Conservation (phyloP, 148 eudicot species). For the Euryodendron excelsum region DNA sequence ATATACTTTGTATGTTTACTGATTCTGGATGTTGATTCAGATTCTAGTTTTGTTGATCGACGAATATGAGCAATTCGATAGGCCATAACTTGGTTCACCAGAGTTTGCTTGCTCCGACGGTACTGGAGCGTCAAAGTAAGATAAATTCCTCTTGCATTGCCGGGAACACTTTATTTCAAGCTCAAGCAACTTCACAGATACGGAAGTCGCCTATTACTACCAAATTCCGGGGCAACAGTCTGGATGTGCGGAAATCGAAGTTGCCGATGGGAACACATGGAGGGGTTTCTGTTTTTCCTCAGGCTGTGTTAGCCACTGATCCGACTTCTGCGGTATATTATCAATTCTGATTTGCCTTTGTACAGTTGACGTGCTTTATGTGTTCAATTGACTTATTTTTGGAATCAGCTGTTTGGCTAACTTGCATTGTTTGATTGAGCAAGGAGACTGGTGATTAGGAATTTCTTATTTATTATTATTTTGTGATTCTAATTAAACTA, state of each 20-base stretch:
- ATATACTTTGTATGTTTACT: background rate
- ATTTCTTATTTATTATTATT: background rate
- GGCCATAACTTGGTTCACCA: conserved; percentile 54
- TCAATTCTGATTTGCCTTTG: background rate
- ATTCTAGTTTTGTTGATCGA: conserved; percentile 4
- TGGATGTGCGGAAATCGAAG: conserved; percentile 28
- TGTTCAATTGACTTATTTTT: background rate
- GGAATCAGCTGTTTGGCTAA: background rate
- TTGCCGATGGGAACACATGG: conserved; percentile 35
- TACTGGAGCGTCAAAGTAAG: conserved; percentile 55
- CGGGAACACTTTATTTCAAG: conserved; percentile 47
- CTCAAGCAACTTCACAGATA: conserved; percentile 44
- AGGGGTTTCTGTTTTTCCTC: conserved; percentile 35
- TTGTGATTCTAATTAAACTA: background rate
- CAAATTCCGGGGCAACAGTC: conserved; percentile 42
- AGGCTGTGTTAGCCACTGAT: conserved; percentile 63
- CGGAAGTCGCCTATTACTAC: conserved; percentile 44
- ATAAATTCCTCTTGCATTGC: conserved; percentile 39
- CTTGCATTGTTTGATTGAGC: background rate
- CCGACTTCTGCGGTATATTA: conserved; percentile 51
- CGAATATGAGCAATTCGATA: conserved; percentile 67
- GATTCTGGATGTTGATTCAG: conserved; percentile 18
- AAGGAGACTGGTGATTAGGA: background rate
- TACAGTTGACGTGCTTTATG: background rate
- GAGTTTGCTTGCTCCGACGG: conserved; percentile 44